Evolutionary conservation across 1,139 yeast genomes (phyloP), one percentile per base, ranked within the genome.

Genomic region (Yamadazyma dendronema): DNA sequence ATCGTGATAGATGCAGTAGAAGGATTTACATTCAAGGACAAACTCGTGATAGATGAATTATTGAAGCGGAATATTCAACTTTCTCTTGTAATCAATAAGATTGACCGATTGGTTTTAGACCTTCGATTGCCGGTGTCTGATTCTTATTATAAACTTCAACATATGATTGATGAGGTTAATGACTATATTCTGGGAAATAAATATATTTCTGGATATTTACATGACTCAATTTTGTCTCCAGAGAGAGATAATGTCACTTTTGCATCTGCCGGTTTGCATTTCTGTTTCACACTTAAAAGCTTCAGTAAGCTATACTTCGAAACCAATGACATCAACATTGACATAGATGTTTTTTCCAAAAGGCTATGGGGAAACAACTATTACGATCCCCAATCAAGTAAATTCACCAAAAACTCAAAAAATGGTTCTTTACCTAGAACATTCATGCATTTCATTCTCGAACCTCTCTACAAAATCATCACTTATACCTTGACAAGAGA

Each of bases 1-100:
- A 58, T 90, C 1, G 84, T 88, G 1, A 66, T 92, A n/a, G 98
- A 94, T 58, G 83, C 75, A 1, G 81, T 88, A 1, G 96, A 90
- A 54, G 97, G 97, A 0, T 54, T 88, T 10, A 77, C 84, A 2
- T 61, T 70, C 16, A 66, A 78, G 31, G 76, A 81, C 17, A 69
- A 71, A 44, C 50, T 62, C 19, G 61, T 78, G 0, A 54, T 87
- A 3, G 64, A 73, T 28, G 72, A 74, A 40, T 74, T 80, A 0
- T 42, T 84, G 5, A 53, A 59, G 17, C 62, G 68, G 7, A 65
- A 77, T 28, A 53, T 79, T 2, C 76, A 83, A 0, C 55, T 89
- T 11, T 60, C 74, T 3, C 57, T 92, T 23, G 76, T 87, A 2
- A 47, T 94, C n/a, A 90, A 86, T 57, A 92, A 92, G 56, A 49